Conservation (phyloP, 2,329 filamentous ascomycete genomes). For the Aspergillus thermomutatus region DNA sequence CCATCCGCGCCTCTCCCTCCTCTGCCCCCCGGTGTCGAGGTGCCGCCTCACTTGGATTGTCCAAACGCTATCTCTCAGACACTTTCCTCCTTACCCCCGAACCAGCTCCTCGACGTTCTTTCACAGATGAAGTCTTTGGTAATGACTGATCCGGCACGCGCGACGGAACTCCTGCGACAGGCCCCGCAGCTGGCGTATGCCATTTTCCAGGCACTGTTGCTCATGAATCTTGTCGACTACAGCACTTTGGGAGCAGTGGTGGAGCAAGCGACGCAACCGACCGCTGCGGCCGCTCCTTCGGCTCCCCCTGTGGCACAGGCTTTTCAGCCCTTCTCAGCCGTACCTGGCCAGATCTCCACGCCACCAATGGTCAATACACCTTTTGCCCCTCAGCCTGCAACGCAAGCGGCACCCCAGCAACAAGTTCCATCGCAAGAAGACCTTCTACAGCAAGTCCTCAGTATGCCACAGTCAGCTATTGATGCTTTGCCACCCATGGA, state of each 20-base stretch:
- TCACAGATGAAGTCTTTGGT: slow-evolving; percentile 91
- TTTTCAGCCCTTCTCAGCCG: slow-evolving; percentile 35
- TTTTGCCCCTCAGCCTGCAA: slow-evolving; percentile 45
- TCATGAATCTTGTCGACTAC: slow-evolving; percentile 89
- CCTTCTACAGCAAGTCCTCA: slow-evolving; percentile 76
- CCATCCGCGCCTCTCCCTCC: slow-evolving; percentile 64
- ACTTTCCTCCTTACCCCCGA: slow-evolving; percentile 77
- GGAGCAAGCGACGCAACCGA: slow-evolving; percentile 53
- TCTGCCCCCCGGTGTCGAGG: slow-evolving; percentile 78
- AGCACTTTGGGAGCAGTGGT: slow-evolving; percentile 78
- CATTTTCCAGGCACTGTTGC: slow-evolving; percentile 87
- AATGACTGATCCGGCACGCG: slow-evolving; percentile 75
- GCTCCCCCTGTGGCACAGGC: slow-evolving; percentile 32
- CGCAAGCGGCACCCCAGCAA: slow-evolving; percentile 39
- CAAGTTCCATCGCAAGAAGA: slow-evolving; percentile 62
- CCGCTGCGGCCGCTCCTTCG: slow-evolving; percentile 33
- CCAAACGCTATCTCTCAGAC: slow-evolving; percentile 91
- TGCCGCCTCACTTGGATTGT: slow-evolving; percentile 77
- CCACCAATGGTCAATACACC: slow-evolving; percentile 47
- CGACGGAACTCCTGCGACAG: slow-evolving; percentile 79
- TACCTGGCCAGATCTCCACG: slow-evolving; percentile 49
- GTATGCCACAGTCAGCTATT: slow-evolving; percentile 75
- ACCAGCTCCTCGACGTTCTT: slow-evolving; percentile 89
- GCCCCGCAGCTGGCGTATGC: slow-evolving; percentile 92
- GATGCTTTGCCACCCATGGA: slow-evolving; percentile 73